Base-by-base conservation (phyloP, 768 basidiomycete genomes). In the Cystoderma amianthinum region DNA sequence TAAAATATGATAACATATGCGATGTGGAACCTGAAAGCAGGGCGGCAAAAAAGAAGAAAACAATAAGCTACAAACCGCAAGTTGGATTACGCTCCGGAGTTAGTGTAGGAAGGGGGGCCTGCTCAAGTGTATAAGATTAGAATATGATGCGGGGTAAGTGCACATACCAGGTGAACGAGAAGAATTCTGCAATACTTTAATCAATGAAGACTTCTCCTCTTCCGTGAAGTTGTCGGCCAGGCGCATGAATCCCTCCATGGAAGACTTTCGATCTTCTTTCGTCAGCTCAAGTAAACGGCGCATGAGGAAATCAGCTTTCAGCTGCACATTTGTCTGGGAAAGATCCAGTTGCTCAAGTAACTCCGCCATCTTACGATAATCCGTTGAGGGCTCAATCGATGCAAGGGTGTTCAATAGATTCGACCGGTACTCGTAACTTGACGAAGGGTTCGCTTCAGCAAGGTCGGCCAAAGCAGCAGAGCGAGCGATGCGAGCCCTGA, bases 401-500 rank as follows among this genome's bases (percentile, higher is more conserved):
- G 84, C 67, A 28, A 93, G 64, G 4, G 74, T 74, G 49, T 80
- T 64, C 41, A 96, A 60, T 4, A 91, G 59, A 36, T 70, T 74
- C 16, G 69, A 63, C 32, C 87, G 79, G 48, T 89, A 82, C 37
- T 87, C 78, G 20, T 68, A 65, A 6, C 79, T 69, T 1, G 87
- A 67, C 23, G 75, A 76, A 3, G 94, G 90, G 52, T 80, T 81
- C 15, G 86, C 85, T 36, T 77, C 76, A 4, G 75, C 69, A 33
- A 96, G 68, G 45, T 72, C 66, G 32, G 72, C 68, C 32, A 87
- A 65, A 15, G 82, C 82, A 28, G 67, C 63, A 1, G 83, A 82
- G 41, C 75, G 78, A 18, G 85, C 84, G 22, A 88, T 63, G 39
- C 84, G 82, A n/a, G 84, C 83, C 33, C 94, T 85, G 21, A 90